Conservation (phyloP, 257 asterid species). For the Anisodus acutangulus region DNA sequence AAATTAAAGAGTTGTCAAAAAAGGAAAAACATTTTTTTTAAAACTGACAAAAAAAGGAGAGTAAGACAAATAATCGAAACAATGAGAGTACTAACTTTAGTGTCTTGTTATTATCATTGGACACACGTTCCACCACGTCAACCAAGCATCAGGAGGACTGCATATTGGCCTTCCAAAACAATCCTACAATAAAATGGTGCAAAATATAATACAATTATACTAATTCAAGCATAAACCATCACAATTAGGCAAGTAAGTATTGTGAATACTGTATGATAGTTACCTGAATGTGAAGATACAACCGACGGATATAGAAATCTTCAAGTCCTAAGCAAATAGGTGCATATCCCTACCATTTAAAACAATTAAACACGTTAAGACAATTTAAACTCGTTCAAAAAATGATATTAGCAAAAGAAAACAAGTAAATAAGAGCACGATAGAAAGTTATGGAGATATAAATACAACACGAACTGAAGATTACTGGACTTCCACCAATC, state of each 20-base stretch:
- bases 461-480: slow-evolving; percentile 56
- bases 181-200: slow-evolving; percentile 56
- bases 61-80: too few relatives aligned
- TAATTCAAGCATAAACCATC: background rate
- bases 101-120: slow-evolving; percentile 86
- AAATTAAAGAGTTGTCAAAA: too few relatives aligned
- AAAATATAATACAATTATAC: slow-evolving; percentile 7
- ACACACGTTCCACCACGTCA: slow-evolving; percentile 93
- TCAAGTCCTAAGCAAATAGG: slow-evolving; percentile 98
- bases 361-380: background rate
- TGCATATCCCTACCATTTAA: slow-evolving; percentile 77
- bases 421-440: background rate
- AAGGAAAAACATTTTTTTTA: too few relatives aligned
- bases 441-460: background rate
- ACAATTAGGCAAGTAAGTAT: background rate
- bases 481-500: slow-evolving; percentile 73
- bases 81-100: too few relatives aligned
- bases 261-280: background rate
- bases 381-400: slow-evolving; percentile 16
- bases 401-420: background rate
- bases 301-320: slow-evolving; percentile 86
- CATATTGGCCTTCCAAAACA: slow-evolving; percentile 95
- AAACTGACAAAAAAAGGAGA: too few relatives aligned
- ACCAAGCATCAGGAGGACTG: slow-evolving; percentile 99
- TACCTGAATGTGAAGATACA: slow-evolving; percentile 92